Conservation (phyloP, 2,329 filamentous ascomycete genomes). For the Colletotrichum neosansevieriae region DNA sequence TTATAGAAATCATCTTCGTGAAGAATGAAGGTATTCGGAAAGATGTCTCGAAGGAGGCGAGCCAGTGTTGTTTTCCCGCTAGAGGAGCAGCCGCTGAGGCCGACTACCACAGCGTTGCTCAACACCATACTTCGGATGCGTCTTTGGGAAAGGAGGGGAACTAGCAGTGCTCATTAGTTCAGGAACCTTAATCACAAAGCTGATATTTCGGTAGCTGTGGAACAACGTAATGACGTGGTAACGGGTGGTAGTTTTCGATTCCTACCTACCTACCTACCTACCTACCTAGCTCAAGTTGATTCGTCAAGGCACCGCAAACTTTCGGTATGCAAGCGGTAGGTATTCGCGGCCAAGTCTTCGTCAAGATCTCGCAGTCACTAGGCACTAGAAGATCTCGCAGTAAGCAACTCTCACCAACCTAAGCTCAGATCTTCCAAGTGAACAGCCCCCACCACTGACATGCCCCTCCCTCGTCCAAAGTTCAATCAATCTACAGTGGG, state of each 20-base stretch:
- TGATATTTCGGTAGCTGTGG: no score
- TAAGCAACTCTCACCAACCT: no score
- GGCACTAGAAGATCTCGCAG: constrained; percentile 30
- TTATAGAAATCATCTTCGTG: constrained; percentile 98
- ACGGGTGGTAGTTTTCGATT: no score
- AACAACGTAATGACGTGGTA: no score
- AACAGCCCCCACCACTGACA: constrained; percentile 33
- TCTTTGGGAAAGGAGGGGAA: background rate
- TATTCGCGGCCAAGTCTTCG: constrained; percentile 29
- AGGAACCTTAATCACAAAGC: no score
- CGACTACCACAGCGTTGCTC: constrained; percentile 73
- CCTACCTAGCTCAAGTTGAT: no score
- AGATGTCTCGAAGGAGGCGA: constrained; percentile 84
- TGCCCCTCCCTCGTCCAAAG: constrained; percentile 14
- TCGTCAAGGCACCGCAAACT: background rate
- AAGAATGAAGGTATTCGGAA: constrained; percentile 82
- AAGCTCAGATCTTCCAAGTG: constrained; percentile 16
- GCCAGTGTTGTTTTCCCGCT: constrained; percentile 96
- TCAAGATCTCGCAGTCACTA: constrained; percentile 27
- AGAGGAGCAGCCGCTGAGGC: constrained; percentile 89
- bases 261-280: no score
- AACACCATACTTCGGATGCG: constrained; percentile 48
- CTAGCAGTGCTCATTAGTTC: background rate
- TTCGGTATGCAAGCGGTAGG: constrained; percentile 32
- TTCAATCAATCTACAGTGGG: constrained; percentile 19